These are phyloP conservation scores for Helotiales sp. DNA, from an alignment of 2,329 filamentous ascomycete species.

Conservation along the genomic window DNA sequence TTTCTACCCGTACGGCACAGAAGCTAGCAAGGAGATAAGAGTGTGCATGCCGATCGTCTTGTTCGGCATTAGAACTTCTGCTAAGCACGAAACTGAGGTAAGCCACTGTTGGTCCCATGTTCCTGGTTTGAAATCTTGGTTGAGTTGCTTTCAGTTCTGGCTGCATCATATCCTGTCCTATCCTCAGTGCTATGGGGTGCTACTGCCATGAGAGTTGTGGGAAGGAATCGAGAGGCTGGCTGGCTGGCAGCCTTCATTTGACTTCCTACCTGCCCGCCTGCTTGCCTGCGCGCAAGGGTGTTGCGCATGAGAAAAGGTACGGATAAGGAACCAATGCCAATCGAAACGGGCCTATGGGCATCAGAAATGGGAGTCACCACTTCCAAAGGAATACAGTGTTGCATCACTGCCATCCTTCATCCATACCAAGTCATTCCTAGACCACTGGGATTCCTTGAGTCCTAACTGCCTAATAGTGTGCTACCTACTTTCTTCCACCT, in stretches of 20 bases:
- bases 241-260: background rate
- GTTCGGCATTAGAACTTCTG: background rate
- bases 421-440: background rate
- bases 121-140: background rate
- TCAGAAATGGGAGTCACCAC: background rate
- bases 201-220: background rate
- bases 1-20: slow-evolving; percentile 8
- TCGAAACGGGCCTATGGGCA: background rate
- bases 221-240: background rate
- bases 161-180: background rate
- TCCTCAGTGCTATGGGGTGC: too few species aligned
- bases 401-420: background rate
- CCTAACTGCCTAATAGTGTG: background rate
- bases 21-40: background rate
- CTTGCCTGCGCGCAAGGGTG: background rate
- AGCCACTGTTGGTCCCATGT: background rate
- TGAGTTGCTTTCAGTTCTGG: background rate
- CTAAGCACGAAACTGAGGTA: background rate
- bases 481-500: background rate
- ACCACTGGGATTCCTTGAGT: background rate
- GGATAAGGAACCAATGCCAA: background rate
- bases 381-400: background rate
- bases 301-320: background rate
- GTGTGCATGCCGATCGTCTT: background rate
- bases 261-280: background rate